phyloP scores from a whole-genome alignment of 345 rosid species.

The Adansonia digitata region DNA sequence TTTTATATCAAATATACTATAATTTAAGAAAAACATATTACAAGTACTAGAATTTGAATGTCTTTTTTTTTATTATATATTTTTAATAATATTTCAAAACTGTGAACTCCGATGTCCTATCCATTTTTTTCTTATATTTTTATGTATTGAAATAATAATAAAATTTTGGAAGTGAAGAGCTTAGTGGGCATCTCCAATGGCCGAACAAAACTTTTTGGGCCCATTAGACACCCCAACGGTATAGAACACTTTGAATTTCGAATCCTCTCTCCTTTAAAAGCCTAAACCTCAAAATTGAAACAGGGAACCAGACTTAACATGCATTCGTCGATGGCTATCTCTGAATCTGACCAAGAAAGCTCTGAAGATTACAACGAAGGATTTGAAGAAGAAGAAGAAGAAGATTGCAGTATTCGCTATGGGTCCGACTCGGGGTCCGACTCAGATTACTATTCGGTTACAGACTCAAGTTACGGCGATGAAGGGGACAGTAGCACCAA shows the following conservation, averaged over 20 bases:
- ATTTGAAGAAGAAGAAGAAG: constrained; percentile 20
- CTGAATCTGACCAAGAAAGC: constrained; percentile 1
- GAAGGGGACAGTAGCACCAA: constrained; percentile 24
- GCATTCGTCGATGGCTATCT: constrained; percentile 12
- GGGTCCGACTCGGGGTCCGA: constrained; percentile 33
- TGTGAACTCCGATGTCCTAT: too few species aligned
- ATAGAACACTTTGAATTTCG: neutral
- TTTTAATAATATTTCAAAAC: too few species aligned
- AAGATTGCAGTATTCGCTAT: constrained; percentile 2
- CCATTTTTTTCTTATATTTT: too few species aligned
- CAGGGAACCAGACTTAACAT: neutral
- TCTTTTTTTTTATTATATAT: too few species aligned
- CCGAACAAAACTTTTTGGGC: neutral
- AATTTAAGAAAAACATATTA: too few species aligned
- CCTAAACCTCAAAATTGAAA: neutral
- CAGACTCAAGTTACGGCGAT: constrained; percentile 26
- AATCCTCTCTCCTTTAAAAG: neutral
- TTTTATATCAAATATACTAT: too few species aligned
- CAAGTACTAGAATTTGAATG: too few species aligned
- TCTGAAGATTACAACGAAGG: neutral
- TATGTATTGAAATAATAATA: too few species aligned
- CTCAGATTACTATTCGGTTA: constrained; percentile 24
- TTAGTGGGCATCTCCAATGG: neutral
- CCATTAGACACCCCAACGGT: neutral
- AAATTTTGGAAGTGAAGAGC: neutral